A percentile compares a stretch with the other conserved stretches of the same genome.
phyloP scores from a whole-genome alignment of 2,329 filamentous ascomycete genomes.

The Erysiphe neolycopersici region DNA sequence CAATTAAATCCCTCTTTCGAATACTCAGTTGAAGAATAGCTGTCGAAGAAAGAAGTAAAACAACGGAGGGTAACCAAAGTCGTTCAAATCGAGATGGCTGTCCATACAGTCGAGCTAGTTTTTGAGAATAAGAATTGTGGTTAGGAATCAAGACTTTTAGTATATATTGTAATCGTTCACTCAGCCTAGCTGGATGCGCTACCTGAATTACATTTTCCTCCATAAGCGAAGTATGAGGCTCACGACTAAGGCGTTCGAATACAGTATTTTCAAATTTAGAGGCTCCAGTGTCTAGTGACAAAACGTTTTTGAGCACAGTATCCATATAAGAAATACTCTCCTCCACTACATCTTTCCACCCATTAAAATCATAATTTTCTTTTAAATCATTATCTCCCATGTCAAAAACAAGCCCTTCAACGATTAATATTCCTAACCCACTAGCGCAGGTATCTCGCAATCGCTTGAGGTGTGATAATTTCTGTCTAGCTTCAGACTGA shows the following conservation, averaged over 20 bases:
- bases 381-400: slow-evolving; percentile 28
- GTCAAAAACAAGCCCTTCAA: slow-evolving; percentile 52
- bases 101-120: slow-evolving; percentile 36
- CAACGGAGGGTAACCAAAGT: slow-evolving; percentile 62
- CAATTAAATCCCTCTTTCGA: slow-evolving; percentile 47
- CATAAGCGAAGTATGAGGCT: slow-evolving; percentile 25
- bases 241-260: slow-evolving; percentile 32
- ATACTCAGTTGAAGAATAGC: slow-evolving; percentile 60
- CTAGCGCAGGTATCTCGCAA: slow-evolving; percentile 62
- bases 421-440: slow-evolving; percentile 63
- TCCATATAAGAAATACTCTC: slow-evolving; percentile 69
- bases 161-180: slow-evolving; percentile 39
- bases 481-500: slow-evolving; percentile 46
- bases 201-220: slow-evolving; percentile 16
- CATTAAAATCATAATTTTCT: slow-evolving; percentile 15
- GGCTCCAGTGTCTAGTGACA: slow-evolving; percentile 32
- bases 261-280: slow-evolving; percentile 38
- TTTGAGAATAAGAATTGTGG: slow-evolving; percentile 30
- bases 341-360: slow-evolving; percentile 52
- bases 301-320: slow-evolving; percentile 49
- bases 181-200: slow-evolving; percentile 26
- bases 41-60: slow-evolving; percentile 54
- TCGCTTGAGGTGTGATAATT: slow-evolving; percentile 42
- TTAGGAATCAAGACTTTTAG: slow-evolving; percentile 40
- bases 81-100: slow-evolving; percentile 49